These are phyloP conservation scores for Penicillium arizonense DNA, from an alignment of 495 filamentous ascomycete species.

Conservation along the genomic window DNA sequence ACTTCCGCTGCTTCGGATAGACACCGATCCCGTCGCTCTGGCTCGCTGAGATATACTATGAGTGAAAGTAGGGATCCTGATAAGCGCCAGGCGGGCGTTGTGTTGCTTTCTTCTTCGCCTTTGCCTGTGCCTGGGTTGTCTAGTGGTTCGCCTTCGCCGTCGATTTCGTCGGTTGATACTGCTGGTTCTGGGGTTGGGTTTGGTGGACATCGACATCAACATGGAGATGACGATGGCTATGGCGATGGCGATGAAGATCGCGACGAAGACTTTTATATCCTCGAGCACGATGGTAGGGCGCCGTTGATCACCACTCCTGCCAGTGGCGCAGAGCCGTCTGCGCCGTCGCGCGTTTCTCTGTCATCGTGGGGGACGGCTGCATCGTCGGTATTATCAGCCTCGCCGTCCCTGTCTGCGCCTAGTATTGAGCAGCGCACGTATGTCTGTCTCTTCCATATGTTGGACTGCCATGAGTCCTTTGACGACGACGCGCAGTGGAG, in stretches of 20 bases:
- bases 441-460: conserved; percentile 44
- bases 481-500: conserved; percentile 35
- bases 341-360: conserved; percentile 13
- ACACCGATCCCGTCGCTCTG: not conserved
- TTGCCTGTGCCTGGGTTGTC: conserved; percentile 17
- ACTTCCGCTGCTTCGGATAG: not conserved
- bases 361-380: conserved; percentile 23
- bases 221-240: not conserved
- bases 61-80: conserved; percentile 1
- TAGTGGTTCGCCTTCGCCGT: conserved; percentile 21
- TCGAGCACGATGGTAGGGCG: conserved; percentile 25
- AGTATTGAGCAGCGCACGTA: conserved; percentile 22
- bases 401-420: not conserved
- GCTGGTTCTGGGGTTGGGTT: not conserved
- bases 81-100: conserved; percentile 10
- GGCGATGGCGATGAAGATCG: no score
- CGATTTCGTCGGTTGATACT: conserved; percentile 25
- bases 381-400: conserved; percentile 5
- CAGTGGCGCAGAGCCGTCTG: not conserved
- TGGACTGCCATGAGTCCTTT: conserved; percentile 43
- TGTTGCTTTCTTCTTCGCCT: conserved; percentile 18
- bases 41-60: no score
- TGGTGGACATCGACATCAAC: not conserved
- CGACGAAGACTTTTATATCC: conserved; percentile 11
- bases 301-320: conserved; percentile 14